A percentile compares a stretch with the other conserved stretches of the same genome.
Conservation (phyloP, 2,329 filamentous ascomycete species). For the Onygenales sp. region DNA sequence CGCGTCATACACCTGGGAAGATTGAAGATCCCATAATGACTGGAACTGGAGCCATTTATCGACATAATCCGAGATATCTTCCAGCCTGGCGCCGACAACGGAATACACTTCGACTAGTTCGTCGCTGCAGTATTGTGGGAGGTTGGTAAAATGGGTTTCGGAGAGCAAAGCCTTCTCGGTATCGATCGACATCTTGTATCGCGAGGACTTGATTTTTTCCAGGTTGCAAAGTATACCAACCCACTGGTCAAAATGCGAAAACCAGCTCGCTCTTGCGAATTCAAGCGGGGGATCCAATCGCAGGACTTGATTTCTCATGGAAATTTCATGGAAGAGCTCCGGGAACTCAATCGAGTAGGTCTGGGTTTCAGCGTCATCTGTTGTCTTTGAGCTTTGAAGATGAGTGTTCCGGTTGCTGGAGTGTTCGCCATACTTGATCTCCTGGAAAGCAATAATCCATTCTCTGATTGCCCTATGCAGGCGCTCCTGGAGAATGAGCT, state of each 20-base stretch:
- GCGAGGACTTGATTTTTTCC: constrained; percentile 85
- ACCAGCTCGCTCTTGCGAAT: constrained; percentile 87
- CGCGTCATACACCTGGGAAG: constrained; percentile 87
- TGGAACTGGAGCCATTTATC: constrained; percentile 99
- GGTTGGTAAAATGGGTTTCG: constrained; percentile 62
- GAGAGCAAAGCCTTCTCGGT: constrained; percentile 29
- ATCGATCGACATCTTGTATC: constrained; percentile 79
- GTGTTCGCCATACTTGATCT: constrained; percentile 30
- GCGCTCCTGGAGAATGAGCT: constrained; percentile 67
- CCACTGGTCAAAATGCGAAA: constrained; percentile 86
- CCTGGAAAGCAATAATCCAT: constrained; percentile 81
- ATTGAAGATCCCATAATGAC: constrained; percentile 94
- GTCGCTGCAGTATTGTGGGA: constrained; percentile 74
- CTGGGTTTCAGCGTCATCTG: constrained; percentile 18
- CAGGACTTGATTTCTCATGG: constrained; percentile 96
- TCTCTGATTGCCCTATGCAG: constrained; percentile 73
- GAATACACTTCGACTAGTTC: constrained; percentile 71
- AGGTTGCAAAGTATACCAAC: constrained; percentile 86
- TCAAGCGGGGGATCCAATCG: constrained; percentile 91
- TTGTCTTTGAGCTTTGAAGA: constrained; percentile 10
- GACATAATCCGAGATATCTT: constrained; percentile 73
- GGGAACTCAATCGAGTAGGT: constrained; percentile 33
- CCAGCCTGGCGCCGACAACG: constrained; percentile 72
- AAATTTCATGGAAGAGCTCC: constrained; percentile 73
- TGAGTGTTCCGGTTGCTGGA: neutral